A percentile compares a stretch with the other conserved stretches of the same genome.
Evolutionary conservation across 805 yeast genomes (phyloP).

Genomic region (Spathaspora arborariae): DNA sequence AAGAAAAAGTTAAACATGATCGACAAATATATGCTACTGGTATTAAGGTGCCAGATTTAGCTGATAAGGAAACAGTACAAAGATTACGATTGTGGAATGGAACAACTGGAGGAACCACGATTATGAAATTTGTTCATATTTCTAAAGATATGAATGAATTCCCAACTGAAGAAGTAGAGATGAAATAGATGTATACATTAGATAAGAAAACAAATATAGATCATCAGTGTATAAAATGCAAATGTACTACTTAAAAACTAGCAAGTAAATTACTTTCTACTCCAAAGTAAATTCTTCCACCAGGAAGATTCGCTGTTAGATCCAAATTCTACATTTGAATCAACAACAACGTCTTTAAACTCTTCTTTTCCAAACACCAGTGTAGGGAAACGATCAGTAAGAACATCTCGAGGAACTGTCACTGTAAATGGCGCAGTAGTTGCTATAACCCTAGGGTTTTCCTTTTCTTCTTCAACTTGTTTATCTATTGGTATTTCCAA

Average conservation of each 20-base stretch:
- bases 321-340: not conserved
- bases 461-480: not conserved
- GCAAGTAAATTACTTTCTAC: not conserved
- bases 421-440: not conserved
- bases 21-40: constrained; percentile 64
- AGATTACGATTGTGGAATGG: constrained; percentile 76
- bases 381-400: not conserved
- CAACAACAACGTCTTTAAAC: not conserved
- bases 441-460: not conserved
- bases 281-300: constrained; percentile 2
- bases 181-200: constrained; percentile 10
- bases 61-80: constrained; percentile 55
- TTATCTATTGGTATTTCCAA: constrained; percentile 6
- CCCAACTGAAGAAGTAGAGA: constrained; percentile 19
- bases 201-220: not conserved
- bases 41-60: constrained; percentile 65
- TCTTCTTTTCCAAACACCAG: not conserved
- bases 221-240: not conserved
- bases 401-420: not conserved
- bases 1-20: constrained; percentile 61
- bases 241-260: no score
- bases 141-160: constrained; percentile 24
- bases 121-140: constrained; percentile 47
- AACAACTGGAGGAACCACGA: constrained; percentile 69
- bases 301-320: not conserved